Percentiles rank a stretch among this genome's conserved stretches.
Conservation (phyloP, 1,284 basidiomycete species). For the Stereum hirsutum region DNA sequence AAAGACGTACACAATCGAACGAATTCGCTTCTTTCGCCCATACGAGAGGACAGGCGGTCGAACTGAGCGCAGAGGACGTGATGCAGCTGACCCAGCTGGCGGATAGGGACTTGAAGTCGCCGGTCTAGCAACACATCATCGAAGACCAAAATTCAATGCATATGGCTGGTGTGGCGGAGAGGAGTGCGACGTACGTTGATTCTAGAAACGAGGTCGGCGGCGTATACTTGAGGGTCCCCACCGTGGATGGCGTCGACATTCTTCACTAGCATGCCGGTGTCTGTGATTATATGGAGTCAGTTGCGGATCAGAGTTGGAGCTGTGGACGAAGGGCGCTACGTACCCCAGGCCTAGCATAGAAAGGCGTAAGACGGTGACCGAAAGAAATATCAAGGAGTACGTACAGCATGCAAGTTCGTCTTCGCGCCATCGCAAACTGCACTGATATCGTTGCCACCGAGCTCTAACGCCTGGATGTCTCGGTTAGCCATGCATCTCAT, state of each 20-base stretch:
- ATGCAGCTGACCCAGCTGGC: constrained; percentile 38
- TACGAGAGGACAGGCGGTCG: constrained; percentile 32
- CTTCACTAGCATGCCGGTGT: constrained; percentile 37
- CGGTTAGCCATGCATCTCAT: too few relatives aligned
- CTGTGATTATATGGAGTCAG: too few relatives aligned
- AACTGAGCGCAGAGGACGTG: constrained; percentile 25
- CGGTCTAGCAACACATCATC: too few relatives aligned
- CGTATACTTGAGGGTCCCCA: constrained; percentile 31
- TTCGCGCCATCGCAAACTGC: constrained; percentile 19
- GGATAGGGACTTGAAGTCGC: constrained; percentile 27
- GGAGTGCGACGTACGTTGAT: constrained; percentile 34
- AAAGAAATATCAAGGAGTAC: constrained; percentile 9
- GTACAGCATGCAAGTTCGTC: constrained; percentile 43
- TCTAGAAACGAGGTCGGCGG: constrained; percentile 28
- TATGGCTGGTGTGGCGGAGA: too few relatives aligned
- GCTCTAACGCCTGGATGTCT: constrained; percentile 18
- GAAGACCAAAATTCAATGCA: too few relatives aligned
- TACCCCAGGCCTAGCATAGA: constrained; percentile 23
- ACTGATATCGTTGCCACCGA: constrained; percentile 20
- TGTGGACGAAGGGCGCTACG: too few relatives aligned
- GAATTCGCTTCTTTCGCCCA: constrained; percentile 44
- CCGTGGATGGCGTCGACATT: constrained; percentile 31
- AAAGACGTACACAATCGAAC: constrained; percentile 36
- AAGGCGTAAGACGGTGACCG: too few relatives aligned
- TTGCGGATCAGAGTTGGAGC: too few relatives aligned